Evolutionary conservation across 306 rosid species (phyloP).

Genomic region (Hylodesmum podocarpum): DNA sequence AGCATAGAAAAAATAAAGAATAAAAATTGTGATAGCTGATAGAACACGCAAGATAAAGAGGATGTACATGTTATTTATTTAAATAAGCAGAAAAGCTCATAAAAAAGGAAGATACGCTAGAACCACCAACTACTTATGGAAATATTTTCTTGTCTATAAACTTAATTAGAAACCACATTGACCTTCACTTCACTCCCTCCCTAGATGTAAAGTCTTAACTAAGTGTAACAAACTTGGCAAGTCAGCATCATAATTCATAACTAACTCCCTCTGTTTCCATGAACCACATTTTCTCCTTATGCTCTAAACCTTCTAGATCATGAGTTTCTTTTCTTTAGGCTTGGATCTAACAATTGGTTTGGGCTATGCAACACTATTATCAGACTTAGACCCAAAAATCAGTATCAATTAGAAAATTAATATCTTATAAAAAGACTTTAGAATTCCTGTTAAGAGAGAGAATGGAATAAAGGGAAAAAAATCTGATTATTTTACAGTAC

Average conservation of each 20-base stretch:
- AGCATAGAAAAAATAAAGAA: not conserved
- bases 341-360: not conserved
- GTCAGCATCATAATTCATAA: not conserved
- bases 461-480: too few relatives aligned
- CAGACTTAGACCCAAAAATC: not conserved
- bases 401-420: not conserved
- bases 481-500: too few relatives aligned
- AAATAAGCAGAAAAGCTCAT: not conserved
- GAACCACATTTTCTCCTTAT: not conserved
- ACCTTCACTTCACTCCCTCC: not conserved
- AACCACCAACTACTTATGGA: not conserved
- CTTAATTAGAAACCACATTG: not conserved
- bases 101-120: not conserved
- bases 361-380: not conserved
- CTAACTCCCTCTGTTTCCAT: not conserved
- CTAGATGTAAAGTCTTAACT: not conserved
- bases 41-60: not conserved
- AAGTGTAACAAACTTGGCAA: not conserved
- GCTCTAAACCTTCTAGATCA: not conserved
- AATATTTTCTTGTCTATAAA: not conserved
- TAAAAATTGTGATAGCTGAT: not conserved
- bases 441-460: too few relatives aligned
- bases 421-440: too few relatives aligned
- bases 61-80: not conserved
- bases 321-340: not conserved